Evolutionary conservation across 2,329 filamentous ascomycete genomes (phyloP).

Genomic region (Hypoxylon sp.): DNA sequence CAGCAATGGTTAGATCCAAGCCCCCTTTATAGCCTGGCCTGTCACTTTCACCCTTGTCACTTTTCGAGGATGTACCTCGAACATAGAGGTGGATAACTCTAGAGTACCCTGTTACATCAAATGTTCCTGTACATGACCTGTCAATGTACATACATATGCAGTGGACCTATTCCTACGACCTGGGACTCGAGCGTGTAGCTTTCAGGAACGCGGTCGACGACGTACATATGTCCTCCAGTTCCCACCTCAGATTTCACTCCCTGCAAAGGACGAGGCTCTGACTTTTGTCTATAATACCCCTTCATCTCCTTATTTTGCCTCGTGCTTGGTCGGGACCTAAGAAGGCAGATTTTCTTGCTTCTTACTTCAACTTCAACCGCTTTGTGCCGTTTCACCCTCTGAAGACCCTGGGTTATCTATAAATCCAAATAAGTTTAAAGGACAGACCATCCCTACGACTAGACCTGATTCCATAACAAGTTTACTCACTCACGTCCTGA

Average conservation of each 20-base stretch:
- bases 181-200: slow-evolving; percentile 42
- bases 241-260: slow-evolving; percentile 39
- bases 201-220: slow-evolving; percentile 43
- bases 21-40: slow-evolving; percentile 35
- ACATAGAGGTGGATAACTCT: slow-evolving; percentile 32
- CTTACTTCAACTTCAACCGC: slow-evolving; percentile 25
- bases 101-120: slow-evolving; percentile 35
- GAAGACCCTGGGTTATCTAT: slow-evolving; percentile 37
- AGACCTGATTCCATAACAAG: slow-evolving; percentile 36
- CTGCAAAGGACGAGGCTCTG: slow-evolving; percentile 40
- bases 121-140: slow-evolving; percentile 40
- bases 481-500: slow-evolving; percentile 23
- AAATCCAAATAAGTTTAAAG: slow-evolving; percentile 47
- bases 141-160: slow-evolving; percentile 33
- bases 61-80: slow-evolving; percentile 41
- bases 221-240: slow-evolving; percentile 41
- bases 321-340: slow-evolving; percentile 33
- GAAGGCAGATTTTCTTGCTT: slow-evolving; percentile 44
- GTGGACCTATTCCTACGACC: slow-evolving; percentile 39
- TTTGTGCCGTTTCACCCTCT: slow-evolving; percentile 8
- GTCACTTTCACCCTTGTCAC: slow-evolving; percentile 36
- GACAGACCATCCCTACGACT: slow-evolving; percentile 36
- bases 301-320: slow-evolving; percentile 43
- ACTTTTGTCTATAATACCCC: slow-evolving; percentile 47
- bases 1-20: slow-evolving; percentile 39